Evolutionary conservation across 768 basidiomycete species (phyloP).

Genomic region (Tylopilus plumbeoviolaceoides): DNA sequence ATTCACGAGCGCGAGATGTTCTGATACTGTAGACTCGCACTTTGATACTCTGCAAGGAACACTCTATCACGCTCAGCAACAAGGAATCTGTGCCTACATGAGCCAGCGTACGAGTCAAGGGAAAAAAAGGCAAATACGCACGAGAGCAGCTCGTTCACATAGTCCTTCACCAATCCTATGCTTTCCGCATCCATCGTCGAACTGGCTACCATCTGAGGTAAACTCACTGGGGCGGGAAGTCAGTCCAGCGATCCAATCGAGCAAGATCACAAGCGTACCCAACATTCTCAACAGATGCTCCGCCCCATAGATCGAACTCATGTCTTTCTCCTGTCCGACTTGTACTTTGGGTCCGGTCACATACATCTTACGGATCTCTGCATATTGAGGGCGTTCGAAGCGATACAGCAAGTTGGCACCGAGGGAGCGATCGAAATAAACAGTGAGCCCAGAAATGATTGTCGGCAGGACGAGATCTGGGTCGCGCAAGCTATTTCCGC

Average conservation of each 20-base stretch:
- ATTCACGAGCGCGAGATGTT: conserved; percentile 72
- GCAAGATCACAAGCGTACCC: conserved; percentile 51
- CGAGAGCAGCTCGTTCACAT: conserved; percentile 85
- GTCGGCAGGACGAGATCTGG: conserved; percentile 70
- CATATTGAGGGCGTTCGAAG: conserved; percentile 93
- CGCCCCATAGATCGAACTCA: conserved; percentile 90
- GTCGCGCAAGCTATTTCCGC: conserved; percentile 53
- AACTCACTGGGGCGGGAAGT: conserved; percentile 60
- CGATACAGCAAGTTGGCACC: conserved; percentile 90
- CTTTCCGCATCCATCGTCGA: conserved; percentile 91
- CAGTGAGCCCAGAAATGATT: conserved; percentile 76
- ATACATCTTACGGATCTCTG: conserved; percentile 67
- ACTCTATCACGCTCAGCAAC: conserved; percentile 65
- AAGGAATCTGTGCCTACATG: conserved; percentile 58
- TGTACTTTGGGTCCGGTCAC: conserved; percentile 70
- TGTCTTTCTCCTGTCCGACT: conserved; percentile 70
- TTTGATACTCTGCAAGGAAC: conserved; percentile 78
- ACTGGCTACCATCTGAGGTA: conserved; percentile 85
- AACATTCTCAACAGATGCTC: conserved; percentile 92
- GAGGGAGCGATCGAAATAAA: conserved; percentile 91
- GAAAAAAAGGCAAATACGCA: conserved; percentile 35
- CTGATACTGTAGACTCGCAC: conserved; percentile 72
- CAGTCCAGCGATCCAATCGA: neutral
- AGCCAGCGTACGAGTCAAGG: neutral
- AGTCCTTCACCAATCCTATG: conserved; percentile 77